Percentiles rank a stretch among this genome's conserved stretches.
phyloP scores from a whole-genome alignment of 352 stramenopile species.

The Peronospora belbahrii region DNA sequence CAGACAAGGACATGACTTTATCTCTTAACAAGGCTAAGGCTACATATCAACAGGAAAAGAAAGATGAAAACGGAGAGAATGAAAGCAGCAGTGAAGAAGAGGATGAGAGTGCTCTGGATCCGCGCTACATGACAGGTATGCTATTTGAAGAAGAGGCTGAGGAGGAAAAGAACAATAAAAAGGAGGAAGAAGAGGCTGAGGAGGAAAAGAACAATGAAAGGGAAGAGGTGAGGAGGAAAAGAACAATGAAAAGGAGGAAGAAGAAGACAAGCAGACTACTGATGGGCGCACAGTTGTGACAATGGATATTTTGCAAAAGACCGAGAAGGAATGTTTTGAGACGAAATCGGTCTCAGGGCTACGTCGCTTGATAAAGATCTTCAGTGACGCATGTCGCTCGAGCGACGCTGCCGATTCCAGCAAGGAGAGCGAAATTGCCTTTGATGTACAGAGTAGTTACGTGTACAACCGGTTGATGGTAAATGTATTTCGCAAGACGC shows the following conservation, averaged over 20 bases:
- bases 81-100: constrained; percentile 78
- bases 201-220: constrained; percentile 21
- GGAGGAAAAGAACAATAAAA: constrained; percentile 26
- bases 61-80: constrained; percentile 38
- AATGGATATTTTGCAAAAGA: constrained; percentile 56
- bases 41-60: constrained; percentile 27
- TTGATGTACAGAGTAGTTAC: constrained; percentile 88
- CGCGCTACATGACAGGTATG: constrained; percentile 57
- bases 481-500: constrained; percentile 85
- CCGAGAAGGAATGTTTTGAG: constrained; percentile 88
- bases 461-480: constrained; percentile 96
- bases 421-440: constrained; percentile 75
- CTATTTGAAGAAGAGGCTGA: constrained; percentile 27
- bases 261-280: constrained; percentile 22
- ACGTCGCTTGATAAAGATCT: constrained; percentile 89
- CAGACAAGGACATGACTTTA: constrained; percentile 2
- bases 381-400: constrained; percentile 91
- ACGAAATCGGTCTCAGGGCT: constrained; percentile 83
- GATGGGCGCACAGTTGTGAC: constrained; percentile 70
- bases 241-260: constrained; percentile 6
- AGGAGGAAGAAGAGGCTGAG: constrained; percentile 20
- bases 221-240: constrained; percentile 14
- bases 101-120: constrained; percentile 71
- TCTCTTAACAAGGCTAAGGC: constrained; percentile 10
- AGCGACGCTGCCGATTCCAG: constrained; percentile 74